Evolutionary conservation across 2,329 filamentous ascomycete genomes (phyloP).

Genomic region (Botrytis galanthina): DNA sequence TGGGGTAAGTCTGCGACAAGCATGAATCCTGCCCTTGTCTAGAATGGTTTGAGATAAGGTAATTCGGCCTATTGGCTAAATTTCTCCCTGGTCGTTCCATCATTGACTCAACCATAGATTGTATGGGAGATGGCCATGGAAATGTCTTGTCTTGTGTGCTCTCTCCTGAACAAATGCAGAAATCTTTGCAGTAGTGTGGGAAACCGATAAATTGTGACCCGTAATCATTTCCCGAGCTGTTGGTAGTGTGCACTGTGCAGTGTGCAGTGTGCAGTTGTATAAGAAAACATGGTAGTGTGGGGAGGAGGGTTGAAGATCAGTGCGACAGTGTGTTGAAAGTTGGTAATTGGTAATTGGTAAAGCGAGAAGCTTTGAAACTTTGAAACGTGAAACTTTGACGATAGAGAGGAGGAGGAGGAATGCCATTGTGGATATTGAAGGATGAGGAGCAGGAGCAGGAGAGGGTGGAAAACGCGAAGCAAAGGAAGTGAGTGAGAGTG

Average conservation of each 20-base stretch:
- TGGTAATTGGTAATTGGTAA: conserved; percentile 4
- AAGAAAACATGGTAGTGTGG: background rate
- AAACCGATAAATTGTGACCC: conserved; percentile 6
- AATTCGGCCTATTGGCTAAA: conserved; percentile 7
- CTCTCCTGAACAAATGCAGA: conserved; percentile 20
- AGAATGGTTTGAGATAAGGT: conserved; percentile 18
- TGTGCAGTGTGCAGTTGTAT: background rate
- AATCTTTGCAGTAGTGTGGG: conserved; percentile 12
- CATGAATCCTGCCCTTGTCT: conserved; percentile 10
- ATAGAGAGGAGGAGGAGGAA: background rate
- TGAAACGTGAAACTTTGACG: background rate
- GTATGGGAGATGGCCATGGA: background rate
- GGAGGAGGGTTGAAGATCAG: conserved; percentile 10
- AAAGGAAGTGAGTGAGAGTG: background rate
- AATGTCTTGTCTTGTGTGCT: conserved; percentile 16
- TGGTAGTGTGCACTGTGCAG: conserved; percentile 5
- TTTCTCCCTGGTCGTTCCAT: background rate
- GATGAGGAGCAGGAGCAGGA: background rate
- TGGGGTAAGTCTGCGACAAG: conserved; percentile 2
- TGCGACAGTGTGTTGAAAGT: conserved; percentile 10
- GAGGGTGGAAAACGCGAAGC: background rate
- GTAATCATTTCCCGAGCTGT: conserved; percentile 13
- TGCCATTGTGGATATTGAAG: background rate
- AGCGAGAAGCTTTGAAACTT: background rate
- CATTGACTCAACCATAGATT: background rate